Percentiles rank a stretch among this genome's conserved stretches.
phyloP scores from a whole-genome alignment of 164 flowering plant genomes.

The Vitis rotundifolia region DNA sequence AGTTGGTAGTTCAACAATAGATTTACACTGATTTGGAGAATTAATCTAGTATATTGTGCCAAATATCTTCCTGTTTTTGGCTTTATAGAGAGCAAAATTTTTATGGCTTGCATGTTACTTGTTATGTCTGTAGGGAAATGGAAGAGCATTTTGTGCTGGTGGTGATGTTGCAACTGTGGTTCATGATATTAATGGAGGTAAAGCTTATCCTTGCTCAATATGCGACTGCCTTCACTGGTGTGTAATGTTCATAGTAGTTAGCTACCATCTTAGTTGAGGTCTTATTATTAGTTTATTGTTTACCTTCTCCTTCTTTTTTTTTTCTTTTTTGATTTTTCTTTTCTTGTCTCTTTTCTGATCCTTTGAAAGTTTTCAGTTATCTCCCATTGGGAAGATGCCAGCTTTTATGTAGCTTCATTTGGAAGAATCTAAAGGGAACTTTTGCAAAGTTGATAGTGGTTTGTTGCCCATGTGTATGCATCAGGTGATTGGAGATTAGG shows the following conservation, averaged over 20 bases:
- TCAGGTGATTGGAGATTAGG: conserved; percentile 64
- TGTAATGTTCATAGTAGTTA: neutral
- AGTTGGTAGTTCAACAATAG: too few relatives aligned
- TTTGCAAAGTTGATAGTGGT: neutral
- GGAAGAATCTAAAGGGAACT: neutral
- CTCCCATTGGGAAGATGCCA: too few relatives aligned
- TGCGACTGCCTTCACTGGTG: neutral
- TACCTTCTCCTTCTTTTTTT: neutral
- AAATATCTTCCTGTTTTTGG: neutral
- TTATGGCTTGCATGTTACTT: too few relatives aligned
- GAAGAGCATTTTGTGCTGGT: conserved; percentile 84
- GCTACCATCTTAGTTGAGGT: neutral
- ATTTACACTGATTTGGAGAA: too few relatives aligned
- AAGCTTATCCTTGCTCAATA: conserved; percentile 1
- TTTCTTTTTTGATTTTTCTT: neutral
- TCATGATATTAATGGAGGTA: conserved; percentile 46
- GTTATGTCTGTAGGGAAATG: conserved; percentile 45
- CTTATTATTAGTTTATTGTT: neutral
- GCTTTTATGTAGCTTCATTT: conserved; percentile 1
- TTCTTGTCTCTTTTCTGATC: neutral
- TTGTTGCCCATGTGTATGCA: conserved; percentile 6
- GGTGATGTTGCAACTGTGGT: conserved; percentile 73
- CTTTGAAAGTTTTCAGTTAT: neutral
- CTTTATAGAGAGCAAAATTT: too few relatives aligned
- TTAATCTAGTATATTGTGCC: too few relatives aligned